Conservation (phyloP, 2,329 filamentous ascomycete species). For the Penicillium decumbens region DNA sequence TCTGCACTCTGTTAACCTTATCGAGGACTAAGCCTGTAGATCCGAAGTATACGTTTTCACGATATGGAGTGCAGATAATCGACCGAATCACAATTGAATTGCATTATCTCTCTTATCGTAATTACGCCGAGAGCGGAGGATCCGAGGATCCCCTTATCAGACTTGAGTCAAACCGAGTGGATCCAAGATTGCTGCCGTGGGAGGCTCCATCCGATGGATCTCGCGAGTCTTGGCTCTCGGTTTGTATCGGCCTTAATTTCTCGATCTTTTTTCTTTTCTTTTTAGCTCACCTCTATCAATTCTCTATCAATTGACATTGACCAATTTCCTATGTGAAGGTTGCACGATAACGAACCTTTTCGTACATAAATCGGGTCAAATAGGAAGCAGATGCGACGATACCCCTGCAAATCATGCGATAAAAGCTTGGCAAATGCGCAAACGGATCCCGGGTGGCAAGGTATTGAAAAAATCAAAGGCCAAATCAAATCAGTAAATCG, state of each 20-base stretch:
- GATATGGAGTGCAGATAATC: no score
- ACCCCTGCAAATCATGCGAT: not conserved
- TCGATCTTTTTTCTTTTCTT: not conserved
- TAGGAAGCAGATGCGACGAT: slow-evolving; percentile 2
- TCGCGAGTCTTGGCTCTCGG: slow-evolving; percentile 11
- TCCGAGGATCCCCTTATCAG: slow-evolving; percentile 1
- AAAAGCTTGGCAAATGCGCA: not conserved
- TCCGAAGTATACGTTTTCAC: not conserved
- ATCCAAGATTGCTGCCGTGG: not conserved
- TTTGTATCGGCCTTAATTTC: slow-evolving; percentile 5
- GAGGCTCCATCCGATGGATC: not conserved
- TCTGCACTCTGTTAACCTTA: not conserved
- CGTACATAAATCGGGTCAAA: not conserved
- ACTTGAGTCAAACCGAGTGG: slow-evolving; percentile 3
- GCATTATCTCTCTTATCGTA: not conserved
- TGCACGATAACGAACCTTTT: not conserved
- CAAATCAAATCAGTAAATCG: not conserved
- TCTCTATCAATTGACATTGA: not conserved
- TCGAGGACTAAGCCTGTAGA: not conserved
- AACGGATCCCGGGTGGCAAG: not conserved
- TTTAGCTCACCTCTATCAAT: no score
- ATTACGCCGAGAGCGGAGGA: not conserved
- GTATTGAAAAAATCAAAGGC: not conserved
- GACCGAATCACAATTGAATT: no score
- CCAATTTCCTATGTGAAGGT: not conserved